Evolutionary conservation across 2,329 filamentous ascomycete genomes (phyloP).

Genomic region (Neurospora sp.): DNA sequence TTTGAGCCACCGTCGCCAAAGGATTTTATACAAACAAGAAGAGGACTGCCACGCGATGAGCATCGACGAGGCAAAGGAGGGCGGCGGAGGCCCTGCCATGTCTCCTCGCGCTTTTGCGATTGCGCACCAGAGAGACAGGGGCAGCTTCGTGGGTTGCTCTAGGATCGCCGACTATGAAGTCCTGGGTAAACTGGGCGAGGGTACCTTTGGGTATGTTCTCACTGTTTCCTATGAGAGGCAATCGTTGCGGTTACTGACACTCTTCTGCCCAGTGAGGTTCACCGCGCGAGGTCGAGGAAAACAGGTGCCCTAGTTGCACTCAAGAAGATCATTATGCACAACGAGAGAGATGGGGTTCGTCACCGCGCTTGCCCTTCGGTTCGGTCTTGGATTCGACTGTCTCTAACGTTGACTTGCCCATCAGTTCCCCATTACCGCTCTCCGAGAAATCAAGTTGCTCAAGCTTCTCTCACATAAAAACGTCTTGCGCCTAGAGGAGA

Average conservation of each 20-base stretch:
- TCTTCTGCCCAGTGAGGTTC: slow-evolving; percentile 57
- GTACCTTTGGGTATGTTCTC: slow-evolving; percentile 71
- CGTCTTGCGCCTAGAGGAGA: slow-evolving; percentile 79
- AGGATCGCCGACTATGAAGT: slow-evolving; percentile 72
- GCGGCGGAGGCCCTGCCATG: slow-evolving; percentile 17
- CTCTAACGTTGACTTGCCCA: slow-evolving; percentile 6
- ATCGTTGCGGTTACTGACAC: slow-evolving; percentile 18
- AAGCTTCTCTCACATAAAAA: slow-evolving; percentile 92
- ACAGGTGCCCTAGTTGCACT: slow-evolving; percentile 71
- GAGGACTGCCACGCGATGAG: slow-evolving; percentile 14
- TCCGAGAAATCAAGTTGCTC: slow-evolving; percentile 93
- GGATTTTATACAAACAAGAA: background rate
- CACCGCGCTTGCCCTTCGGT: background rate
- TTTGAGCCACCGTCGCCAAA: background rate
- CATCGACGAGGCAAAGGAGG: slow-evolving; percentile 11
- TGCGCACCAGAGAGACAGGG: slow-evolving; percentile 43
- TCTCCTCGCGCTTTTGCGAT: slow-evolving; percentile 48
- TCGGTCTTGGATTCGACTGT: slow-evolving; percentile 1
- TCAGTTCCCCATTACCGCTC: slow-evolving; percentile 90
- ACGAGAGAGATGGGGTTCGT: slow-evolving; percentile 88
- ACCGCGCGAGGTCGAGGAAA: slow-evolving; percentile 71
- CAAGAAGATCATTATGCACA: slow-evolving; percentile 99
- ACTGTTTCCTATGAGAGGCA: slow-evolving; percentile 22
- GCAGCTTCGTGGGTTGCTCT: slow-evolving; percentile 74
- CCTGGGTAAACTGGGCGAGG: slow-evolving; percentile 78